These are phyloP conservation scores for Fusarium sp. DNA, from an alignment of 2,329 filamentous ascomycete species.

Conservation along the genomic window DNA sequence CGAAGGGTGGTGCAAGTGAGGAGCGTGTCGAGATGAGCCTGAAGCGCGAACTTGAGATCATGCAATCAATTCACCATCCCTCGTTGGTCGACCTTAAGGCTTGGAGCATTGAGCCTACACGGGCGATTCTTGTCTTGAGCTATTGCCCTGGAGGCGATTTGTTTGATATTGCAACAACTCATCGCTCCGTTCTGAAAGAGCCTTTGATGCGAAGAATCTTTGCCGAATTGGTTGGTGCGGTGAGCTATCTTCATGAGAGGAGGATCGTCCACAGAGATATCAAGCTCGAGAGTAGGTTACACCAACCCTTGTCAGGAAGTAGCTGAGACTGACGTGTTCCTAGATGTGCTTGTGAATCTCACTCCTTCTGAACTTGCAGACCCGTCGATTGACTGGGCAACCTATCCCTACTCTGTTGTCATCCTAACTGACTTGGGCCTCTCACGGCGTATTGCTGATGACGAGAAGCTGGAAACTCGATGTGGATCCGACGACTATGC, in stretches of 20 bases:
- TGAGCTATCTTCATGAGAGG: constrained; percentile 86
- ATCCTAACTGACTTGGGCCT: constrained; percentile 94
- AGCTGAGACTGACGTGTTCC: constrained; percentile 16
- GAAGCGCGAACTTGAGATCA: constrained; percentile 94
- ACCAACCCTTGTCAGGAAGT: neutral
- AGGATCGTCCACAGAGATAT: constrained; percentile 97
- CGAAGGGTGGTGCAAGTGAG: constrained; percentile 92
- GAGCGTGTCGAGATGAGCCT: constrained; percentile 94
- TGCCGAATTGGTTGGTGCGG: constrained; percentile 87
- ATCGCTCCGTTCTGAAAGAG: constrained; percentile 78
- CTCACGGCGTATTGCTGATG: constrained; percentile 86
- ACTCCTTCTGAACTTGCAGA: constrained; percentile 77
- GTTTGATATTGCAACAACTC: constrained; percentile 89
- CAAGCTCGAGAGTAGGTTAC: constrained; percentile 88
- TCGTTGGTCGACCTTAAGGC: constrained; percentile 93
- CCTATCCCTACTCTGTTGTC: constrained; percentile 85
- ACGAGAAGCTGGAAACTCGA: constrained; percentile 90
- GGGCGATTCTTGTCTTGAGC: constrained; percentile 88
- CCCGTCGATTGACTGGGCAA: constrained; percentile 76
- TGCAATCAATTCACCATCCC: constrained; percentile 89
- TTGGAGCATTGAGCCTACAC: constrained; percentile 86
- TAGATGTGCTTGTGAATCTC: constrained; percentile 93
- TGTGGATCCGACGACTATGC: constrained; percentile 98
- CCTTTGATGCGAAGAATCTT: constrained; percentile 87
- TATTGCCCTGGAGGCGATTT: constrained; percentile 96